A percentile compares a stretch with the other conserved stretches of the same genome.
Evolutionary conservation across 148 eudicot genomes (phyloP).

Genomic region (Rhododendron molle): DNA sequence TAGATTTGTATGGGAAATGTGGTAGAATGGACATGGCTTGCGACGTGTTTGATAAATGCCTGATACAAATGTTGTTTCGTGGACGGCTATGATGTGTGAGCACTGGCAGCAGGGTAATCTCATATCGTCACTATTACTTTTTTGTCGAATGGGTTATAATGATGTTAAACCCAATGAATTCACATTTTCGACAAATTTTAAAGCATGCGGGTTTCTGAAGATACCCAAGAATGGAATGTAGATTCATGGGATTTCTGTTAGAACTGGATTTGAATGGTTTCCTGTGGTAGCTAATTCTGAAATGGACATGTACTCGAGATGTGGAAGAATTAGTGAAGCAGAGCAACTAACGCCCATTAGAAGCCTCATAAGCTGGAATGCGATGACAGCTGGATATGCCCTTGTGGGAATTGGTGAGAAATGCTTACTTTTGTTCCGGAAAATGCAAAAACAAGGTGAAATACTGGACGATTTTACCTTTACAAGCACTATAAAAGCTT

Average conservation of each 20-base stretch:
- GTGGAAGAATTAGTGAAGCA: conserved; percentile 27
- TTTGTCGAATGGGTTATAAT: conserved; percentile 38
- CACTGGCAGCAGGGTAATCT: conserved; percentile 44
- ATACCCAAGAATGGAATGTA: conserved; percentile 51
- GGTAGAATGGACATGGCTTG: conserved; percentile 39
- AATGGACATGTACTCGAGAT: conserved; percentile 77
- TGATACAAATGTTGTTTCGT: conserved; percentile 45
- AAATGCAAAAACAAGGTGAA: neutral
- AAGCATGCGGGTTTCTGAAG: conserved; percentile 58
- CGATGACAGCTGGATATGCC: conserved; percentile 60
- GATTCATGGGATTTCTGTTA: conserved; percentile 58
- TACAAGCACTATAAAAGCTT: no score
- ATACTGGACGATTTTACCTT: no score
- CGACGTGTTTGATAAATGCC: conserved; percentile 3
- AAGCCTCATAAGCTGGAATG: conserved; percentile 60
- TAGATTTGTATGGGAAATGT: conserved; percentile 10
- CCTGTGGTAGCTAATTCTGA: conserved; percentile 67
- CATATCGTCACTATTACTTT: conserved; percentile 31
- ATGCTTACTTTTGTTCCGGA: conserved; percentile 35
- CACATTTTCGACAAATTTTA: neutral
- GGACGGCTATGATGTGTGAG: conserved; percentile 45
- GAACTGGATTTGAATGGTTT: conserved; percentile 45
- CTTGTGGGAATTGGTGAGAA: conserved; percentile 33
- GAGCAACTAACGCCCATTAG: conserved; percentile 31
- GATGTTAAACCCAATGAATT: no score